Evolutionary conservation across 257 asterid species (phyloP), one percentile per base, ranked within the genome.

Genomic region (Petrea volubilis): DNA sequence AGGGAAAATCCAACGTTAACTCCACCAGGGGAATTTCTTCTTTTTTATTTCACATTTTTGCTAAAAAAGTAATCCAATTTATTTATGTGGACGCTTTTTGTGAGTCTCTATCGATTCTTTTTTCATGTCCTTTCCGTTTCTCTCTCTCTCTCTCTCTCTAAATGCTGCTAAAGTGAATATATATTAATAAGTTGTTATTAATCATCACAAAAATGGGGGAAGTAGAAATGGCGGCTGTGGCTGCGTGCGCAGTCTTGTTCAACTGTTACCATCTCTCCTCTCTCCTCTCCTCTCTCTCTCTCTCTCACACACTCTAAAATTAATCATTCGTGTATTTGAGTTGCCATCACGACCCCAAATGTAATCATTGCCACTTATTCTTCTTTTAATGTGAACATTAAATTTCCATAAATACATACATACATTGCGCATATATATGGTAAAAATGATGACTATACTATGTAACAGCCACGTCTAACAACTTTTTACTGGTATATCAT

Each of bases 221-320:
- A 61, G 63, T 36, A 49, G 70, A 87, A 80, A 82, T 82, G 92
- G 95, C 95, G 95, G 96, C 96, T 79, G 79, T 81, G 91, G 83
- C 93, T 86, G 92, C 31, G 55, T 85, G 92, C 92, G 86, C 83
- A 60, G 74, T 60, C 71, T 67, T 51, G 34, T 67, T 60, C 68
- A 52, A 20, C 57, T 65, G 55, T 50, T 28, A 13, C 4, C 7
- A 60, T n/a, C 34, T 41, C 51, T 44, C n/a, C 15, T 44, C 18
- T 1, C 51, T 55, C n/a, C n/a, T n/a, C n/a, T n/a, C 7, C 20
- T 31, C 60, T 18, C 25, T 23, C 36, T 11, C 55, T 36, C 47
- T 38, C 70, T 72, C 72, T n/a, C 59, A 49, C 64, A 41, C 63
- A 5, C 15, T 68, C 24, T 13, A 43, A 6, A 53, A 4, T 58